Conservation (phyloP, 768 basidiomycete species). For the Tricholoma matsutake region DNA sequence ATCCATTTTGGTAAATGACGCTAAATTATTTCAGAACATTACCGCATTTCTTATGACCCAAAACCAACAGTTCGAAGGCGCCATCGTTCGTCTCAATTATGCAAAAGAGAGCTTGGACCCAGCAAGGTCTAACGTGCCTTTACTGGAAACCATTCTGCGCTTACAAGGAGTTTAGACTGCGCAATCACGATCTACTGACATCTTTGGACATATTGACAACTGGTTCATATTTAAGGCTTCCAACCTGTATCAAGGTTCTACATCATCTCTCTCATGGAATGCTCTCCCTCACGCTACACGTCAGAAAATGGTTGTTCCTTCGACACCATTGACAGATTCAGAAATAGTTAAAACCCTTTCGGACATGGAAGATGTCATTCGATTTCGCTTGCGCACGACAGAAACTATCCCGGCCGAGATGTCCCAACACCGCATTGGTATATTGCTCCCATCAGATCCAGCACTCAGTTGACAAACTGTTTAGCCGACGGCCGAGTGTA, state of each 20-base stretch:
- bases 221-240: slow-evolving; percentile 83
- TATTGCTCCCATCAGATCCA: background rate
- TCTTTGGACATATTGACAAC: slow-evolving; percentile 86
- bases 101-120: slow-evolving; percentile 70
- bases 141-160: background rate
- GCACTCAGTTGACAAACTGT: background rate
- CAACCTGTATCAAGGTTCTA: slow-evolving; percentile 72
- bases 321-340: slow-evolving; percentile 59
- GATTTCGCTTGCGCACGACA: slow-evolving; percentile 71
- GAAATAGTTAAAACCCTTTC: slow-evolving; percentile 62
- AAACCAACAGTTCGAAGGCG: slow-evolving; percentile 78
- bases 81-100: slow-evolving; percentile 58
- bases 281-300: slow-evolving; percentile 10
- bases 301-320: slow-evolving; percentile 72
- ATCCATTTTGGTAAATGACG: background rate
- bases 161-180: slow-evolving; percentile 49
- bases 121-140: slow-evolving; percentile 55
- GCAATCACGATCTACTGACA: slow-evolving; percentile 92
- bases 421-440: slow-evolving; percentile 66
- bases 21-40: slow-evolving; percentile 57
- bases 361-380: slow-evolving; percentile 75
- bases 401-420: slow-evolving; percentile 85
- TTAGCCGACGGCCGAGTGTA: slow-evolving; percentile 74
- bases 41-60: slow-evolving; percentile 84
- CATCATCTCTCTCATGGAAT: slow-evolving; percentile 4